Evolutionary conservation across 2,329 filamentous ascomycete genomes (phyloP).

Genomic region (Tolypocladium tropicale): DNA sequence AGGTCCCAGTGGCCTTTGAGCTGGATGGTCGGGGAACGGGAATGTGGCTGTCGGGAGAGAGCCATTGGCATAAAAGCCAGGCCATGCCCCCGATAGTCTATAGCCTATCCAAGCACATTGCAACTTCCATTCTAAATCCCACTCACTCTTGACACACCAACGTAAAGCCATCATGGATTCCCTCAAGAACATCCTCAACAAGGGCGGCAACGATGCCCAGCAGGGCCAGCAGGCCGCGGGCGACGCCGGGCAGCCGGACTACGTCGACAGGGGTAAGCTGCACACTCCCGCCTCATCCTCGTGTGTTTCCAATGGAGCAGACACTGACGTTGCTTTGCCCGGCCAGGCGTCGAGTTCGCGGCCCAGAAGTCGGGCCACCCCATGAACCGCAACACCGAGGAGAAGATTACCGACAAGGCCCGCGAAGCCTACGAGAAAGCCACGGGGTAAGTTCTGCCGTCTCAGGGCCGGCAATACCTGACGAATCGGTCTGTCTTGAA

Average conservation of each 20-base stretch:
- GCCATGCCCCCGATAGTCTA: neutral
- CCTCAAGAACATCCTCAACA: constrained; percentile 23
- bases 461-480: too few relatives aligned
- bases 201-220: constrained; percentile 6
- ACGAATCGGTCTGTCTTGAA: neutral
- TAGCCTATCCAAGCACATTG: too few relatives aligned
- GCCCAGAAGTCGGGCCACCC: constrained; percentile 24
- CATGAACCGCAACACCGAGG: constrained; percentile 21
- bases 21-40: neutral
- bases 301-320: too few relatives aligned
- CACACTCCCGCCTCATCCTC: neutral
- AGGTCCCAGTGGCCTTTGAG: neutral
- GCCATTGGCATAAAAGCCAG: neutral
- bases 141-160: neutral
- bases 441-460: constrained; percentile 21
- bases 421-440: constrained; percentile 24
- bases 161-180: constrained; percentile 28
- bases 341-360: constrained; percentile 17
- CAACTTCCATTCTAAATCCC: neutral
- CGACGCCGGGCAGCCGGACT: constrained; percentile 21
- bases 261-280: constrained; percentile 26
- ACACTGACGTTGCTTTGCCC: neutral
- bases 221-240: constrained; percentile 1
- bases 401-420: constrained; percentile 28
- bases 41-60: neutral